Evolutionary conservation across 768 basidiomycete species (phyloP).

Genomic region (Panellus pusillus): DNA sequence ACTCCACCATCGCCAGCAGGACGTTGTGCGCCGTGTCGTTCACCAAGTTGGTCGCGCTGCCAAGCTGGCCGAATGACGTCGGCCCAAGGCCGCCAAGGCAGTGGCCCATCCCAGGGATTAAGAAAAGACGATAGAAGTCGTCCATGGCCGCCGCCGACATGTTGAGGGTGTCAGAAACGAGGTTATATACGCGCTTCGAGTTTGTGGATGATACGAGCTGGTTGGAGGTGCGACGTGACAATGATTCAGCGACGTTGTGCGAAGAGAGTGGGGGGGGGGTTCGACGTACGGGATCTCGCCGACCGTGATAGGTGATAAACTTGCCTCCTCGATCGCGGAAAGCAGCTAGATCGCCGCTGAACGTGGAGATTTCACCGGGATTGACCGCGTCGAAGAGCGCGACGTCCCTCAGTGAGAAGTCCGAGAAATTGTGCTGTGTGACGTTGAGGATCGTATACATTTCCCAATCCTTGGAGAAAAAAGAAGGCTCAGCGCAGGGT

Average conservation of each 20-base stretch:
- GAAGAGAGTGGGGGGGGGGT: background rate
- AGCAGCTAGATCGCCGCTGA: constrained; percentile 15
- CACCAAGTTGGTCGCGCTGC: background rate
- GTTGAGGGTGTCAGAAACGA: constrained; percentile 20
- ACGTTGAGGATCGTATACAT: constrained; percentile 5
- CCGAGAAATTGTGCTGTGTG: background rate
- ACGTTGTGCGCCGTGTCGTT: constrained; percentile 10
- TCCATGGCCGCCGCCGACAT: constrained; percentile 12
- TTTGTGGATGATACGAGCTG: constrained; percentile 20
- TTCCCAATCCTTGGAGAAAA: constrained; percentile 6
- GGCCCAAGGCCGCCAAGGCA: constrained; percentile 20
- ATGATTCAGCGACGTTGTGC: background rate
- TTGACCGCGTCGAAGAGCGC: constrained; percentile 1
- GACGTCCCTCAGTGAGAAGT: constrained; percentile 4
- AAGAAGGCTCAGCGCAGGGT: background rate
- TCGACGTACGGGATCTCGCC: constrained; percentile 11
- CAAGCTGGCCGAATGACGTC: constrained; percentile 15
- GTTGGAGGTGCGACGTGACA: background rate
- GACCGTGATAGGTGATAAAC: constrained; percentile 25
- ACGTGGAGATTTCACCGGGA: constrained; percentile 13
- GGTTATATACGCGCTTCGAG: constrained; percentile 20
- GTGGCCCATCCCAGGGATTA: constrained; percentile 26
- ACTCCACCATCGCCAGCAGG: constrained; percentile 11
- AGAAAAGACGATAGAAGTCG: constrained; percentile 27
- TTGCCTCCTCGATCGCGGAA: constrained; percentile 25